These are phyloP conservation scores for Colletotrichum trifolii DNA, from an alignment of 2,329 filamentous ascomycete species.

Conservation along the genomic window DNA sequence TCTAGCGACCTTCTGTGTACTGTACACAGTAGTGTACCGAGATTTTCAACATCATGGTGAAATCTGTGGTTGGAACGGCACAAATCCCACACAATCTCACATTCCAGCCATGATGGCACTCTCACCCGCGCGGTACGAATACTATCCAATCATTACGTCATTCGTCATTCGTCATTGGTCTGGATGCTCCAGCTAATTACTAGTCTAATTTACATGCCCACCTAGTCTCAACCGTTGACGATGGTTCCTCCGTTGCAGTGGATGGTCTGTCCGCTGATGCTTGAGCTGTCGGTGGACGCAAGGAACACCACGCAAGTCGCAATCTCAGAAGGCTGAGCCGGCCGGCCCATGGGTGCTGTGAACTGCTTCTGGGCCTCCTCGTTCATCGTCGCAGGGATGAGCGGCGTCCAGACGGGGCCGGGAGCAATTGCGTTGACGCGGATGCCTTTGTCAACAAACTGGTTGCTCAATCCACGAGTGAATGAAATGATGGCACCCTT, in stretches of 20 bases:
- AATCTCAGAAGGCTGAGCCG: slow-evolving; percentile 84
- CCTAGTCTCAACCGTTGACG: slow-evolving; percentile 56
- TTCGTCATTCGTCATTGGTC: slow-evolving; percentile 24
- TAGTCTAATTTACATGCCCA: slow-evolving; percentile 13
- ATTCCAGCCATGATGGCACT: not conserved
- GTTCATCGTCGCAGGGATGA: slow-evolving; percentile 80
- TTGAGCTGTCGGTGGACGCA: slow-evolving; percentile 78
- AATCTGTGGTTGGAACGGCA: not conserved
- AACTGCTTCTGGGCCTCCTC: slow-evolving; percentile 78
- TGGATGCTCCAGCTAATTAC: slow-evolving; percentile 12
- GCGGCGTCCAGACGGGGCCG: slow-evolving; percentile 81
- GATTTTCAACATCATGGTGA: too few species aligned
- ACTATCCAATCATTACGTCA: not conserved
- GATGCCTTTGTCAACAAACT: slow-evolving; percentile 77
- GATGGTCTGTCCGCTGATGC: slow-evolving; percentile 76
- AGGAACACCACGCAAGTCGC: slow-evolving; percentile 86
- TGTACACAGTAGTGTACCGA: too few species aligned
- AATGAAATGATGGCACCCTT: slow-evolving; percentile 85
- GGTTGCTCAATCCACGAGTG: slow-evolving; percentile 81
- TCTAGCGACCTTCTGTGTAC: too few species aligned
- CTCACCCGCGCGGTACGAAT: not conserved
- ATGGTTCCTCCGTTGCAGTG: slow-evolving; percentile 64
- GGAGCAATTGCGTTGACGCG: slow-evolving; percentile 82
- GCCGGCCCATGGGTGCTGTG: slow-evolving; percentile 78
- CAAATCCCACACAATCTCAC: not conserved